Percentiles rank a stretch among this genome's conserved stretches.
phyloP scores from a whole-genome alignment of 805 yeast species.

The Candida vartiovaarae region DNA sequence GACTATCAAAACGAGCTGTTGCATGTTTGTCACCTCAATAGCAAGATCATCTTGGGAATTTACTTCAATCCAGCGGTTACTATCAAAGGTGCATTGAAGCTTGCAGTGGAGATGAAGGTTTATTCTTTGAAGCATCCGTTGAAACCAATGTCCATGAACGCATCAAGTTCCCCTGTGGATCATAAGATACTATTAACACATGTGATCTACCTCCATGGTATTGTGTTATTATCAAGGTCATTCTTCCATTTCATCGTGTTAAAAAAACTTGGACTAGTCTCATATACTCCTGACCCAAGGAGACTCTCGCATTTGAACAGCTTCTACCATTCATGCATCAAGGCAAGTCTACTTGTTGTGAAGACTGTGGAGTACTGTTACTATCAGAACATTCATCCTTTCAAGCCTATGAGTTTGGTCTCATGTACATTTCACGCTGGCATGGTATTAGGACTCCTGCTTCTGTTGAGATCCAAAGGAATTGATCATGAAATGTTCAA shows the following conservation, averaged over 20 bases:
- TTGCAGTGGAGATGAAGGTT: conserved; percentile 30
- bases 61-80: conserved; percentile 28
- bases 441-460: conserved; percentile 27
- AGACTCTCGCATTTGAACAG: conserved; percentile 13
- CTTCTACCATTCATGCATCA: conserved; percentile 32
- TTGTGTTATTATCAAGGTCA: conserved; percentile 34
- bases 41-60: conserved; percentile 26
- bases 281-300: conserved; percentile 9
- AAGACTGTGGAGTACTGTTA: conserved; percentile 25
- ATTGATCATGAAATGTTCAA: conserved; percentile 15
- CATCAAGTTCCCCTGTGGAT: conserved; percentile 17
- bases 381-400: conserved; percentile 26
- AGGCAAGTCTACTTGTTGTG: conserved; percentile 30
- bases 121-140: conserved; percentile 30
- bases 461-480: conserved; percentile 18
- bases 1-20: conserved; percentile 26
- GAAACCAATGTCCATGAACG: conserved; percentile 23
- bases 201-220: conserved; percentile 30
- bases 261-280: conserved; percentile 16
- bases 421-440: conserved; percentile 32
- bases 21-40: conserved; percentile 25
- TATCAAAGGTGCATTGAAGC: conserved; percentile 25
- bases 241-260: conserved; percentile 31
- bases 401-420: conserved; percentile 29
- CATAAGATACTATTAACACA: conserved; percentile 26